Base-by-base conservation (phyloP, 305 asterid genomes). In the Rubia balearica region DNA sequence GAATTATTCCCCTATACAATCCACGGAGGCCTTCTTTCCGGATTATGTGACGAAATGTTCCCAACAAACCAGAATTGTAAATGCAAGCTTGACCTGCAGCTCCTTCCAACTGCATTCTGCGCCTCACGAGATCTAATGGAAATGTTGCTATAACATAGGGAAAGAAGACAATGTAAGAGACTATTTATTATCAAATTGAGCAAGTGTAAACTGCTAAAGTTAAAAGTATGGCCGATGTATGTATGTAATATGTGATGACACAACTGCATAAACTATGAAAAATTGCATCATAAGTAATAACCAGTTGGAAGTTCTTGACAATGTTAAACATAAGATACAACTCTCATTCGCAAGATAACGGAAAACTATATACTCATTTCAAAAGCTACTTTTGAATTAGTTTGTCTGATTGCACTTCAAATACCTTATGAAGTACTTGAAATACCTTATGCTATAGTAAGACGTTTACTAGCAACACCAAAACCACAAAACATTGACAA, bases 41-140 rank as follows among this genome's bases (percentile, higher is more conserved):
- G 69, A 94, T 36, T 51, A 94, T 94, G 75, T 88, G 89, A 61
- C 77, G 67, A 78, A 94, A 84, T 24, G 95, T 83, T 70, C 99
- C 99, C 49, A 84, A 57, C 60, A 94, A 72, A 22, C 99, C 99
- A 14, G 90, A 82, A 43, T 86, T 87, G 70, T 94, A 94, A 7
- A 94, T 95, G 16, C 95, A 90, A 71, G 98, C 95, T 62, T 88
- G 88, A 59, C 99, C 99, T 71, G 77, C 97, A 73, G 77, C 96
- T 77, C 99, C 98, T 79, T 94, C 99, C 79, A 94, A 77, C 72
- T 94, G 99, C 93, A 85, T 91, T 82, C 99, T 88, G 79, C 99
- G 85, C 70, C 99, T 89, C 83, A 94, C 96, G 16, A 94, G 98
- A 82, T 94, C 99, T 85, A 94, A 78, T 3, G 99, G 99, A 66